A percentile compares a stretch with the other conserved stretches of the same genome.
Conservation (phyloP, 1,139 yeast genomes). For the Pneumocystis canis region DNA sequence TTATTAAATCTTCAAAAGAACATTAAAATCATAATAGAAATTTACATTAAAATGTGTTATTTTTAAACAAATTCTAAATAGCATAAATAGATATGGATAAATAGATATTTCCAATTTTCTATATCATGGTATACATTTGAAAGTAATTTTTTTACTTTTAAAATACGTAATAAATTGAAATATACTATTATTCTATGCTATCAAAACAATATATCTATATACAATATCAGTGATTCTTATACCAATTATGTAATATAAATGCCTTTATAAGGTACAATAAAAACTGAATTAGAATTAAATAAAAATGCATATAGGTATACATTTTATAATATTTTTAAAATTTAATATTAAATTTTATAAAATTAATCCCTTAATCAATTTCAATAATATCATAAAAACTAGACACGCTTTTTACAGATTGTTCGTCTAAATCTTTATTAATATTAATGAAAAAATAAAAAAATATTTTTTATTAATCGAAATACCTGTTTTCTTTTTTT, state of each 20-base stretch:
- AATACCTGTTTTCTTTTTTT: neutral
- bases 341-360: neutral
- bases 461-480: neutral
- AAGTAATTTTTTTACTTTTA: too few species aligned
- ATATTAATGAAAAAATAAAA: neutral
- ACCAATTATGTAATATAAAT: neutral
- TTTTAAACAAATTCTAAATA: too few species aligned
- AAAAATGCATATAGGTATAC: neutral
- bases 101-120: too few species aligned
- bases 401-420: neutral
- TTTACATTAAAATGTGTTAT: too few species aligned
- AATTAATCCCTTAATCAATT: neutral
- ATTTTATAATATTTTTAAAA: neutral
- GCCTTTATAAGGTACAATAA: neutral
- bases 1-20: too few species aligned
- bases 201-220: too few species aligned
- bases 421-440: neutral
- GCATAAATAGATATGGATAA: too few species aligned
- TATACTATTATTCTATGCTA: too few species aligned
- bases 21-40: too few species aligned
- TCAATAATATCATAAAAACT: neutral
- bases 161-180: too few species aligned
- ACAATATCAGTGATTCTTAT: neutral
- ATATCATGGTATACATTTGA: too few species aligned
- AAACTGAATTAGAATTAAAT: neutral